These are phyloP conservation scores for Stygiomarasmius scandens DNA, from an alignment of 1,284 basidiomycete genomes.

Conservation along the genomic window DNA sequence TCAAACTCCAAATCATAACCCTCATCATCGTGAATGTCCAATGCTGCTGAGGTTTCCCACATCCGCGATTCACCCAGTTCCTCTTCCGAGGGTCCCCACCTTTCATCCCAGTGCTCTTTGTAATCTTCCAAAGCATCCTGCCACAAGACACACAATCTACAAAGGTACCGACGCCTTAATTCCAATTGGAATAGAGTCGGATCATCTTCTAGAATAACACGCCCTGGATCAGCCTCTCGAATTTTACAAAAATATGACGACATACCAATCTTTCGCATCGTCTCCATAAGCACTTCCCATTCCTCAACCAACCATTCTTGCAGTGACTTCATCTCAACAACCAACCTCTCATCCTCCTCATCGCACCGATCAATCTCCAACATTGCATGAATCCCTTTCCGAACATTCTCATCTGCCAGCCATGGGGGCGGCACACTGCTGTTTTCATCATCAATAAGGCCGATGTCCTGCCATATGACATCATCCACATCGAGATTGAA, in stretches of 20 bases:
- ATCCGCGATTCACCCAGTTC: background rate
- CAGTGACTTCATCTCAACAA: background rate
- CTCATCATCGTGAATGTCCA: background rate
- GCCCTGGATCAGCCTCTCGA: too few relatives aligned
- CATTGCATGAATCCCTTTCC: constrained; percentile 7
- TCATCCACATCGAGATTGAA: constrained; percentile 24
- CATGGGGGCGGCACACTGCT: background rate
- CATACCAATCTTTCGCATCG: background rate
- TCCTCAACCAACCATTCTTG: constrained; percentile 11
- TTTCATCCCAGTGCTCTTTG: too few relatives aligned
- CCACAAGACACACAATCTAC: background rate
- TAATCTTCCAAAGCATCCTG: background rate
- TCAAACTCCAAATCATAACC: background rate
- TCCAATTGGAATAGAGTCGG: background rate
- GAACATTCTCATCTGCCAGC: constrained; percentile 4
- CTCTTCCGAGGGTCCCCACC: background rate
- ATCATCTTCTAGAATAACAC: background rate
- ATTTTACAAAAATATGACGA: background rate
- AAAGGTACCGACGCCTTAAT: background rate
- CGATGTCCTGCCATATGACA: constrained; percentile 24
- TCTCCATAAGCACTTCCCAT: background rate
- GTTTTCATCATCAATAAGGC: constrained; percentile 13
- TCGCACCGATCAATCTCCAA: constrained; percentile 10
- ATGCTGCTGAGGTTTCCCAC: background rate
- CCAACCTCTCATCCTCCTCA: constrained; percentile 6